Percentiles rank a stretch among this genome's conserved stretches.
phyloP scores from a whole-genome alignment of 2,329 filamentous ascomycete genomes.

The Scolecobasidium constrictum region DNA sequence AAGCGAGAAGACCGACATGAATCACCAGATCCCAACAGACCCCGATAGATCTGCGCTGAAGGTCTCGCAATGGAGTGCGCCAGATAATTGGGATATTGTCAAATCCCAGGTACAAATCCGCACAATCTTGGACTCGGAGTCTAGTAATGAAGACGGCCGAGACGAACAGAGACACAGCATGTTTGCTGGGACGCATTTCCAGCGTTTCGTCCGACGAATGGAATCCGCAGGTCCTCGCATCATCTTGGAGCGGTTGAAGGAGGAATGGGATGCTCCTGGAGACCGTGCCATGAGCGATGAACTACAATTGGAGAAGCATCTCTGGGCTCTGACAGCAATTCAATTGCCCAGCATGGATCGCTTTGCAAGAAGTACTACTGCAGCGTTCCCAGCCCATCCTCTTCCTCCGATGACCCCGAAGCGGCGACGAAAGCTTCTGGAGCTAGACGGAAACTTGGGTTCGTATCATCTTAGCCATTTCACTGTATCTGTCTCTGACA shows the following conservation, averaged over 20 bases:
- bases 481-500: constrained; percentile 8
- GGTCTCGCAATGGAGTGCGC: constrained; percentile 1
- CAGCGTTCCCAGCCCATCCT: not conserved
- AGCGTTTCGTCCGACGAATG: constrained; percentile 46
- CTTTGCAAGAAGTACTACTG: constrained; percentile 3
- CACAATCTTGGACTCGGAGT: constrained; percentile 8
- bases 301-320: constrained; percentile 44
- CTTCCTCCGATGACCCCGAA: constrained; percentile 13
- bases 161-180: not conserved
- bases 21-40: not conserved
- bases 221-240: constrained; percentile 40
- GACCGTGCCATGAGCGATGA: constrained; percentile 40
- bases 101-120: not conserved
- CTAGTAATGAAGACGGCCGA: constrained; percentile 9
- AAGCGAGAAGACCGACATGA: not conserved
- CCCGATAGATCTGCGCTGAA: not conserved
- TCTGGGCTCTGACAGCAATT: constrained; percentile 47
- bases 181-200: constrained; percentile 29
- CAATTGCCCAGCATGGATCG: not conserved
- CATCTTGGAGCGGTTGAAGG: constrained; percentile 45
- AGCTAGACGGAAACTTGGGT: constrained; percentile 29
- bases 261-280: constrained; percentile 34
- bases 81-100: constrained; percentile 2
- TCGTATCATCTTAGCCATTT: constrained; percentile 20
- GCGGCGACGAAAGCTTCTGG: constrained; percentile 20